Base-by-base conservation (phyloP, 306 rosid species). In the Herpetospermum pedunculosum region DNA sequence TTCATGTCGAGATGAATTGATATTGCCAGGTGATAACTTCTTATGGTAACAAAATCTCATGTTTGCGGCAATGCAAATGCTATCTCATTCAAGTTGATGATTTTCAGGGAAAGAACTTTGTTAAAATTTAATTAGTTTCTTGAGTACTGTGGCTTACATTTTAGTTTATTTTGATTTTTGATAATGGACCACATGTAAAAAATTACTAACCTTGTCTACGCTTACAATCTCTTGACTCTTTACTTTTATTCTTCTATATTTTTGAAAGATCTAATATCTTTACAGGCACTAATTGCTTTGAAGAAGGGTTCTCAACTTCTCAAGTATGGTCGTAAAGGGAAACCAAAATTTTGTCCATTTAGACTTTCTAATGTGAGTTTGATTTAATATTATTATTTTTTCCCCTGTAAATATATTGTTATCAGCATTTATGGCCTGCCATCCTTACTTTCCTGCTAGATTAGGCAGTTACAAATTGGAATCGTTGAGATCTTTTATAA, bases 261-360 rank as follows among this genome's bases (percentile, higher is more conserved):
- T 77, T 77, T 74, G n/a, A 58, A 57, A 34, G 73, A 70, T 77
- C 9, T 50, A 19, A 77, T 76, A 77, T 71, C 47, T 73, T 44
- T 81, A 68, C 86, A 93, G 98, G 98, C 98, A 77, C 88, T 93
- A 77, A 90, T 92, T 81, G 92, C 98, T 76, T 82, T 93, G 78
- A 93, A 93, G 84, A 93, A 93, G 78, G 98, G 98, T 74, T 91
- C 96, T 60, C 82, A 79, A 77, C 83, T 93, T 78, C 98, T 93
- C 77, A 93, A 93, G 89, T 93, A 90, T 84, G 98, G 98, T 70
- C 92, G 98, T 83, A 87, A 96, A 80, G 98, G 98, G 63, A 93
- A 86, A 81, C 98, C 98, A 76, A 93, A 93, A 72, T 89, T 87
- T 88, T 93, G 98, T 74, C 94, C 97, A 52, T 93, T 93, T 75